Evolutionary conservation across 345 rosid genomes (phyloP), one percentile per base, ranked within the genome.

Genomic region (Citrus maxima): DNA sequence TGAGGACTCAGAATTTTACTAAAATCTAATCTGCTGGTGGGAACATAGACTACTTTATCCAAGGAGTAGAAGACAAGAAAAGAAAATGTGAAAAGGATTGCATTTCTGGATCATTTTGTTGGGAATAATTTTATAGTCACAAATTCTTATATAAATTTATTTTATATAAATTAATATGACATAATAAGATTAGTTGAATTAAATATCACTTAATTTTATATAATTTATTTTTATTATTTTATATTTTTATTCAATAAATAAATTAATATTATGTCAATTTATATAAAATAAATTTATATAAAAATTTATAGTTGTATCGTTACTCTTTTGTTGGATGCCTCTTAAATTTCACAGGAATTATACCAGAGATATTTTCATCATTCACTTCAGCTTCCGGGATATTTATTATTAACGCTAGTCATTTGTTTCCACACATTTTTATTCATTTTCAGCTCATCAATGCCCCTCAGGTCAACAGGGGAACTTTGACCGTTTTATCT

Each of bases 161-260:
- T 32, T 32, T 32, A 3, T 3, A 32, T 32, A 32, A 32, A 32
- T 32, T 32, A 32, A 32, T 32, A 0, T 32, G 0, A 0, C 0
- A 32, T 32, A 0, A 32, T 32, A 32, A 32, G 0, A 32, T 32
- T 32, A 0, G 0, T 32, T 32, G 0, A 32, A 32, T 32, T 32
- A 32, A 32, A 32, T 32, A 0, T 32, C 0, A 32, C 0, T 4
- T 32, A 32, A 32, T 32, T 32, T 4, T 0, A 32, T 0, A 32
- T 3, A 0, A 32, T 32, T 32, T 32, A 32, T 32, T 32, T 32
- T 32, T 32, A 4, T 32, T 32, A 32, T 32, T 32, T 32, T 4
- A 32, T 32, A 32, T 32, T 32, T 32, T 32, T 0, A 32, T 32
- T 32, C 0, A 32, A 32, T 0, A 0, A 32, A 32, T 32, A 3